phyloP scores from a whole-genome alignment of 805 yeast species.

The Saccharomyces paradoxus region DNA sequence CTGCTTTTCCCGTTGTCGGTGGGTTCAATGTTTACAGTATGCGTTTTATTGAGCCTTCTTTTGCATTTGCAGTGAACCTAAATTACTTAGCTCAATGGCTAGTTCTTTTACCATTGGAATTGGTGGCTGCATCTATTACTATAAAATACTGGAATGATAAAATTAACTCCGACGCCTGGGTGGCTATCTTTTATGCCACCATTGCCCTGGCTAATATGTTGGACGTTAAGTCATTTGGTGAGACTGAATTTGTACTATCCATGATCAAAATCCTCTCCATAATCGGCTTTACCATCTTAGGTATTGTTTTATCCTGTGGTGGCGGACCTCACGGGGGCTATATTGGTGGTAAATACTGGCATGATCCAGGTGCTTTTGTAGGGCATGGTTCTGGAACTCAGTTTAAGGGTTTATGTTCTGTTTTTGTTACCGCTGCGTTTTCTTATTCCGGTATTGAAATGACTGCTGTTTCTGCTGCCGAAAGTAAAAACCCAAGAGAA shows the following conservation, averaged over 20 bases:
- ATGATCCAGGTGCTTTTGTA: slow-evolving; percentile 56
- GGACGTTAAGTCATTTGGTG: slow-evolving; percentile 50
- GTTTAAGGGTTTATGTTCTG: slow-evolving; percentile 46
- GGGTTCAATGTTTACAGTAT: slow-evolving; percentile 43
- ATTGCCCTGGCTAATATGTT: slow-evolving; percentile 43
- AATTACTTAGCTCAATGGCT: slow-evolving; percentile 51
- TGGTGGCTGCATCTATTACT: slow-evolving; percentile 53
- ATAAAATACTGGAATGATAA: slow-evolving; percentile 44
- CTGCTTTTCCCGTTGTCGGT: slow-evolving; percentile 46
- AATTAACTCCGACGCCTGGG: slow-evolving; percentile 54
- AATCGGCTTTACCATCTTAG: slow-evolving; percentile 46
- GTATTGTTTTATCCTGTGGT: slow-evolving; percentile 41
- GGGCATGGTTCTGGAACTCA: slow-evolving; percentile 31
- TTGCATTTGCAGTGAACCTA: slow-evolving; percentile 47
- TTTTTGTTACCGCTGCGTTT: slow-evolving; percentile 52
- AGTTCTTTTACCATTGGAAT: slow-evolving; percentile 49
- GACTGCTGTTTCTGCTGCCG: slow-evolving; percentile 71
- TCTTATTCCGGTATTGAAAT: slow-evolving; percentile 71
- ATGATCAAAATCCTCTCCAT: slow-evolving; percentile 43
- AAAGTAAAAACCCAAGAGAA: slow-evolving; percentile 57
- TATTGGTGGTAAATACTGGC: slow-evolving; percentile 40
- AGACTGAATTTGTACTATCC: slow-evolving; percentile 46
- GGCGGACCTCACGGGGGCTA: slow-evolving; percentile 37
- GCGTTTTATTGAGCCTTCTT: slow-evolving; percentile 47
- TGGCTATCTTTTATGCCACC: slow-evolving; percentile 43